These are phyloP conservation scores for Aspergillus biplanus DNA, from an alignment of 495 filamentous ascomycete genomes.

Conservation along the genomic window DNA sequence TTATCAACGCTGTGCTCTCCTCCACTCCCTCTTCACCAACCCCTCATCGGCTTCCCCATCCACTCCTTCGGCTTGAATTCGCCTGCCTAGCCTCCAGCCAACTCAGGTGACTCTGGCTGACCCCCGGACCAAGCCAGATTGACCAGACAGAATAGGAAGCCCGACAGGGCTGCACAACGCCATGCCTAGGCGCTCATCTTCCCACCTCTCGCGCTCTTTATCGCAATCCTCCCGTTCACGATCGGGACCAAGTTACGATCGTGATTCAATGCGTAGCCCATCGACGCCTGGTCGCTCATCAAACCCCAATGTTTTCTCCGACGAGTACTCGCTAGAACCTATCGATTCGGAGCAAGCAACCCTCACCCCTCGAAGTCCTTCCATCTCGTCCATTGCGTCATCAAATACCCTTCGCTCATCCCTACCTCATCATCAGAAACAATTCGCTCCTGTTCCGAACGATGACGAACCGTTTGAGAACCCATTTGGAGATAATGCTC, in stretches of 20 bases:
- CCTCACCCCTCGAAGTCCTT: conserved; percentile 37
- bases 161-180: conserved; percentile 50
- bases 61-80: conserved; percentile 14
- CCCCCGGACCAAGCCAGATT: conserved; percentile 16
- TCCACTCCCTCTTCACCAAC: conserved; percentile 11
- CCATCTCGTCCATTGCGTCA: conserved; percentile 38
- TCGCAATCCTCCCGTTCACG: conserved; percentile 43
- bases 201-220: conserved; percentile 47
- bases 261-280: conserved; percentile 40
- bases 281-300: conserved; percentile 42
- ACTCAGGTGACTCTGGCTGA: conserved; percentile 28
- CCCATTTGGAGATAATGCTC: conserved; percentile 49
- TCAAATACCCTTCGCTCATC: conserved; percentile 42
- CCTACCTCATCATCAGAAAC: conserved; percentile 30
- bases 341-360: conserved; percentile 42
- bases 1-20: not conserved
- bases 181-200: conserved; percentile 51
- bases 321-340: conserved; percentile 55
- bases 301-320: conserved; percentile 57
- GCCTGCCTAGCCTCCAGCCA: conserved; percentile 18
- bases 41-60: conserved; percentile 17
- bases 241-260: conserved; percentile 29
- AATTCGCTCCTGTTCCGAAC: conserved; percentile 30
- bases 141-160: conserved; percentile 38
- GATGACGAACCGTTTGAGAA: conserved; percentile 37